Base-by-base conservation (phyloP, 2,329 filamentous ascomycete genomes). In the Pseudopithomyces chartarum region DNA sequence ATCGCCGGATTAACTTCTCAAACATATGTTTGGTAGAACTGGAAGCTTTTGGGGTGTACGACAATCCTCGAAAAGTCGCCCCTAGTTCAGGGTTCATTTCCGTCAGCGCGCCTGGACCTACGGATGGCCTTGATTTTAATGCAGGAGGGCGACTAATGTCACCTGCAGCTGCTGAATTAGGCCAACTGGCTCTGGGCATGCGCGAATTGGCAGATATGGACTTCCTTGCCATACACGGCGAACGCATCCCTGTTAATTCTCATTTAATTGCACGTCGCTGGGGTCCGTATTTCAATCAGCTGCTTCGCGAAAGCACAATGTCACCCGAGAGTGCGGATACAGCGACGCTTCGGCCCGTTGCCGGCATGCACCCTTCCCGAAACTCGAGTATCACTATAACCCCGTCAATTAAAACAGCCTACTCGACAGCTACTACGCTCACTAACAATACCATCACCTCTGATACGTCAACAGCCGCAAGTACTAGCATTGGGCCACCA, bases 121-220 rank as follows among this genome's bases (percentile, higher is more conserved):
- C 38, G 83, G 84, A 67, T 66, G 73, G 64, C 65, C 80, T 68
- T 46, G 80, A 83, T 54, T 67, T 80, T 69, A 89, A 87, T 1
- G 89, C 88, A 6, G 91, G 91, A 20, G 93, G 93, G 3, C 85
- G 93, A 17, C 85, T 84, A 33, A 85, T 96, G 63, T 91, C 89
- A 10, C 83, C 85, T 33, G 90, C 90, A 12, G 93, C 93, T 1
- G 89, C 96, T 66, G 91, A 96, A 59, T 81, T 99, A 13, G 95
- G 95, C 5, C 89, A 91, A 62, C 86, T 91, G 73, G 90, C 91
- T 0, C 80, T 97, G 60, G 84, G 84, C 1, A 81, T 96, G 72
- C 86, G 87, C n/a, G 95, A 98, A 75, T 81, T 99, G 54, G 85
- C 92, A 2, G 95, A 99, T 67, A 99, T 99, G 95, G 95, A 98